Evolutionary conservation across 2,329 filamentous ascomycete genomes (phyloP).

Genomic region (Escovopsis sp.): DNA sequence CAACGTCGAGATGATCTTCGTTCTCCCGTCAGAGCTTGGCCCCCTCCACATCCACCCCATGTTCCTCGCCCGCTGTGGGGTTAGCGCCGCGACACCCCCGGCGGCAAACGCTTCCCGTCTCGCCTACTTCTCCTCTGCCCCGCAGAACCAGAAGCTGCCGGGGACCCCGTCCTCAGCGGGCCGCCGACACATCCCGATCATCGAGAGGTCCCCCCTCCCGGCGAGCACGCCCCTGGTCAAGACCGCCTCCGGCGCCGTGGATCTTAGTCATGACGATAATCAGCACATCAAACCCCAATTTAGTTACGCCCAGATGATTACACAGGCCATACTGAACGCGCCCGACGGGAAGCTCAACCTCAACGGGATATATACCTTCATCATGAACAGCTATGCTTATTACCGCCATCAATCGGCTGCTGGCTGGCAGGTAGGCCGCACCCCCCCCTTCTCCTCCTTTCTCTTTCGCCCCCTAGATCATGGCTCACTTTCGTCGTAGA

Average conservation of each 20-base stretch:
- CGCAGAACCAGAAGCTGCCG: slow-evolving; percentile 44
- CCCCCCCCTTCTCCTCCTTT: not conserved
- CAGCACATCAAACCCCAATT: slow-evolving; percentile 90
- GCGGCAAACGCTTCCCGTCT: slow-evolving; percentile 19
- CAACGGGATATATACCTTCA: slow-evolving; percentile 86
- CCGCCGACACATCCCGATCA: slow-evolving; percentile 9
- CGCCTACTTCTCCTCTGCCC: slow-evolving; percentile 42
- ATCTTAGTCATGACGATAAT: slow-evolving; percentile 69
- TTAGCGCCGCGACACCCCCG: slow-evolving; percentile 22
- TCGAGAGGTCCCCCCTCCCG: slow-evolving; percentile 18
- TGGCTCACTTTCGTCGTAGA: slow-evolving; percentile 32
- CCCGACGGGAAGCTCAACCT: slow-evolving; percentile 80
- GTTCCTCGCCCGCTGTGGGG: slow-evolving; percentile 55
- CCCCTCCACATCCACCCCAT: slow-evolving; percentile 52
- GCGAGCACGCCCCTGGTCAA: slow-evolving; percentile 23
- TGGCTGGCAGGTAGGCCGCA: slow-evolving; percentile 70
- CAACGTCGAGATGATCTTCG: slow-evolving; percentile 96
- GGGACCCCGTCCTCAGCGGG: slow-evolving; percentile 42
- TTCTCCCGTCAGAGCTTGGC: slow-evolving; percentile 61
- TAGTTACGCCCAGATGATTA: slow-evolving; percentile 94
- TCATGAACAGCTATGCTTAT: slow-evolving; percentile 82
- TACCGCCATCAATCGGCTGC: slow-evolving; percentile 64
- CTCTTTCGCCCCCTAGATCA: not conserved
- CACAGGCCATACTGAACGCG: slow-evolving; percentile 82
- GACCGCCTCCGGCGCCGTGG: slow-evolving; percentile 40